Base-by-base conservation (phyloP, 495 filamentous ascomycete genomes). In the Tuber brumale region DNA sequence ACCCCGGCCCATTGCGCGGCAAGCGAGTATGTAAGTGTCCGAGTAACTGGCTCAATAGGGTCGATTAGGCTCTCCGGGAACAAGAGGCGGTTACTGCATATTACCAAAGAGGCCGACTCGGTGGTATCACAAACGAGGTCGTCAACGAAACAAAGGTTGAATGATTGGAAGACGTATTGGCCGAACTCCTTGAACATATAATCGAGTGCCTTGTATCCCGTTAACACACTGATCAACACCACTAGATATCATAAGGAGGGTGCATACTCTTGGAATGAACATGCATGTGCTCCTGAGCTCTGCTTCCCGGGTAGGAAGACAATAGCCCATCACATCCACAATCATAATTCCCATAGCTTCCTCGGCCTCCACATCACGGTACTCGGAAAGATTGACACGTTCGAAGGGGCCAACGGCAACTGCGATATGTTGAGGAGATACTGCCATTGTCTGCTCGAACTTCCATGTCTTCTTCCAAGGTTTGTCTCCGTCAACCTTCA, bases 381-480 rank as follows among this genome's bases (percentile, higher is more conserved):
- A 97, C 79, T 95, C 92, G 12, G 93, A 91, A 14, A 99, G 85
- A 81, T 97, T 93, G 71, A 97, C 89, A 80, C 94, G 91, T 82
- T 97, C 94, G 82, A 99, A 99, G 21, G 96, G 95, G 0, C 96
- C 95, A 42, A 97, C 88, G 18, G 92, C 92, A 83, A 99, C 95
- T 3, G 93, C 93, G 79, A 99, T 90, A 81, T 98, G 94, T 73
- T 93, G 91, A 7, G 94, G 89, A 6, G 94, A 89, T 3, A 95
- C 88, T 41, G 92, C 88, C 48, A 89, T 89, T 48, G 87, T 85
- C 74, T 89, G 89, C 42, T 88, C 88, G 81, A 98, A 99, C 0
- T 91, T 92, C 76, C 94, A 91, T 12, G 90, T 93, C 82, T 95
- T 97, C 81, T 92, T 93, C 35, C 87, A 90, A 46, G 91, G 84